phyloP scores from a whole-genome alignment of 495 filamentous ascomycete genomes.

The Cercophora newfieldiana region DNA sequence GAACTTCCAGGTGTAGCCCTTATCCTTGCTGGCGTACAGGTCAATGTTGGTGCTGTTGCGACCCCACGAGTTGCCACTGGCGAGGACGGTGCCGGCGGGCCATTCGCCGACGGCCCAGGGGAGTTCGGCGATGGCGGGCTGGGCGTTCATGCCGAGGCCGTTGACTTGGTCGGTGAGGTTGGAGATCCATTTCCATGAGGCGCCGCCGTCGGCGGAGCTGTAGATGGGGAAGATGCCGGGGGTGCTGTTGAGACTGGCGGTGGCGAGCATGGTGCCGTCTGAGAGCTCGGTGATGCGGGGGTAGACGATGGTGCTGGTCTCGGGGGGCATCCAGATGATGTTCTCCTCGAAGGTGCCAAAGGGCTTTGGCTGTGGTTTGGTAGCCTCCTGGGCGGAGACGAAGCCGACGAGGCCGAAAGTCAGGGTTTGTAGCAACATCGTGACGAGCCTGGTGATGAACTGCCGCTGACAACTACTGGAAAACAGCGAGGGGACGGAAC shows the following conservation, averaged over 20 bases:
- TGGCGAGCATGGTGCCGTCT: conserved; percentile 52
- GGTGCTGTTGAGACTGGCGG: conserved; percentile 61
- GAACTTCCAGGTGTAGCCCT: conserved; percentile 64
- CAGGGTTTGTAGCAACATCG: neutral
- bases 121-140: conserved; percentile 64
- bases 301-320: conserved; percentile 43
- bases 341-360: conserved; percentile 15
- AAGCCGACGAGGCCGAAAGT: conserved; percentile 6
- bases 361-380: conserved; percentile 2
- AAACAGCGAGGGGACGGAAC: neutral
- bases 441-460: neutral
- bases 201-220: conserved; percentile 56
- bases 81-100: conserved; percentile 56
- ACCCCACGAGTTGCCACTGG: conserved; percentile 61
- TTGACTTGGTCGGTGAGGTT: conserved; percentile 60
- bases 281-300: conserved; percentile 51
- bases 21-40: conserved; percentile 62
- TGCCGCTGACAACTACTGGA: neutral
- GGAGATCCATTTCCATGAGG: conserved; percentile 61
- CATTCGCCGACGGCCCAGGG: conserved; percentile 54
- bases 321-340: conserved; percentile 10
- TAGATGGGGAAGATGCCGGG: conserved; percentile 64
- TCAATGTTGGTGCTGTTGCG: conserved; percentile 62
- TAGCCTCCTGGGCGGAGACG: conserved; percentile 2
- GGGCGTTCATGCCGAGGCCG: conserved; percentile 61